Evolutionary conservation across 1,284 basidiomycete genomes (phyloP).

Genomic region (Mycosarcoma mackinlayi): DNA sequence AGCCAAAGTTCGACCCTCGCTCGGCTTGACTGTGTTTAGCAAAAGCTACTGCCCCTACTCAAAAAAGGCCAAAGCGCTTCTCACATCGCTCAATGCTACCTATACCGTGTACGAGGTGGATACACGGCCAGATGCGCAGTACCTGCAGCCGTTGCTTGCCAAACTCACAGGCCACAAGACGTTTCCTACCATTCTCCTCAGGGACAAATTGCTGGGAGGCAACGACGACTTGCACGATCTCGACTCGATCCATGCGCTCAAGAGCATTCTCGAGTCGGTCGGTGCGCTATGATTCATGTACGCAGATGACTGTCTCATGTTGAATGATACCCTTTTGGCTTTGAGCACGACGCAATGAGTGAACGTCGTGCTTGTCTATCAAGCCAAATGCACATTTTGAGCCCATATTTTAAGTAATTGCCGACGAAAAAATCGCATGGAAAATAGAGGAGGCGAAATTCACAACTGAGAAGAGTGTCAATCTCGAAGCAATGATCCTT

Average conservation of each 20-base stretch:
- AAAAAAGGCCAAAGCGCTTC: constrained; percentile 33
- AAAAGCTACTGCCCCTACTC: constrained; percentile 53
- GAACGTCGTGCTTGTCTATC: too few species aligned
- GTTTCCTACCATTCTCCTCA: constrained; percentile 42
- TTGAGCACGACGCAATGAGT: too few species aligned
- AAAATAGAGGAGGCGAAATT: constrained; percentile 5
- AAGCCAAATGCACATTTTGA: not conserved
- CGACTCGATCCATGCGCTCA: constrained; percentile 17
- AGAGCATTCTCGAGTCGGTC: constrained; percentile 19
- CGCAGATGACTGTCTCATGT: not conserved
- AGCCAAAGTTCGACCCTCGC: constrained; percentile 5
- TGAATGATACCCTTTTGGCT: constrained; percentile 13
- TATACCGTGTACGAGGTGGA: constrained; percentile 47
- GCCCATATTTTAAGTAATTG: not conserved
- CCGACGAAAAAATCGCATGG: not conserved
- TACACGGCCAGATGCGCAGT: constrained; percentile 26
- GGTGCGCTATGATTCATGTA: constrained; percentile 21
- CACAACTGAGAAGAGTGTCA: not conserved
- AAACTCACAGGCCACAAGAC: constrained; percentile 36
- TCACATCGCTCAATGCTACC: constrained; percentile 28
- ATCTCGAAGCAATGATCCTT: not conserved
- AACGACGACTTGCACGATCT: constrained; percentile 37
- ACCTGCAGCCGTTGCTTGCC: constrained; percentile 38
- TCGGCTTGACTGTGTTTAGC: constrained; percentile 46
- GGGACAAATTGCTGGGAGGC: constrained; percentile 40